A percentile compares a stretch with the other conserved stretches of the same genome.
Evolutionary conservation across 2,329 filamentous ascomycete species (phyloP).

Genomic region (Fusarium subtropicale): DNA sequence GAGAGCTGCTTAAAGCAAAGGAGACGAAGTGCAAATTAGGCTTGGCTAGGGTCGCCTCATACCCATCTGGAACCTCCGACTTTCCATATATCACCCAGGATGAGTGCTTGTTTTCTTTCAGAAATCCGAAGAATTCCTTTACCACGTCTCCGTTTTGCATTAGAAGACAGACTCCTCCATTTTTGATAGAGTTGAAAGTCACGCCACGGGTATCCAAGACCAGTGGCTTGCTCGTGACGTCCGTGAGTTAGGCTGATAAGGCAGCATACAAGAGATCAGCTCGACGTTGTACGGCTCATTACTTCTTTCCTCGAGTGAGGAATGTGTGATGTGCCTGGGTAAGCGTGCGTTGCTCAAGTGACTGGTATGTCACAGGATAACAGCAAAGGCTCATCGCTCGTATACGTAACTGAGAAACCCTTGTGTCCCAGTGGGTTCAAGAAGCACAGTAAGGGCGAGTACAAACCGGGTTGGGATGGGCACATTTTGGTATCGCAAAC

Average conservation of each 20-base stretch:
- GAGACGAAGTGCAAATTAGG: neutral
- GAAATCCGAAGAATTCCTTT: too few relatives aligned
- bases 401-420: constrained; percentile 21
- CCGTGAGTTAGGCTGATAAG: neutral
- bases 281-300: neutral
- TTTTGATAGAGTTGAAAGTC: neutral
- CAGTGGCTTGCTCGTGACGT: neutral
- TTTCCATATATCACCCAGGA: too few relatives aligned
- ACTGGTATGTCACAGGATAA: constrained; percentile 18
- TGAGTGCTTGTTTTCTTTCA: too few relatives aligned
- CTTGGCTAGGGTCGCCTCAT: neutral
- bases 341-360: neutral
- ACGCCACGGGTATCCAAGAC: neutral
- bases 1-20: neutral
- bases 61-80: neutral
- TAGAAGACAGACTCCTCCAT: too few relatives aligned
- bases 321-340: neutral
- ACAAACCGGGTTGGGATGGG: constrained; percentile 31
- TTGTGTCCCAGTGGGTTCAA: constrained; percentile 10
- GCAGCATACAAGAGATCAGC: neutral
- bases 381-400: constrained; percentile 22
- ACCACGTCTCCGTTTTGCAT: too few relatives aligned
- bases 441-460: constrained; percentile 28
- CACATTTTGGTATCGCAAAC: constrained; percentile 30
- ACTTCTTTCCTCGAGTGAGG: neutral